Evolutionary conservation across 306 rosid species (phyloP).

Genomic region (Vigna unguiculata): DNA sequence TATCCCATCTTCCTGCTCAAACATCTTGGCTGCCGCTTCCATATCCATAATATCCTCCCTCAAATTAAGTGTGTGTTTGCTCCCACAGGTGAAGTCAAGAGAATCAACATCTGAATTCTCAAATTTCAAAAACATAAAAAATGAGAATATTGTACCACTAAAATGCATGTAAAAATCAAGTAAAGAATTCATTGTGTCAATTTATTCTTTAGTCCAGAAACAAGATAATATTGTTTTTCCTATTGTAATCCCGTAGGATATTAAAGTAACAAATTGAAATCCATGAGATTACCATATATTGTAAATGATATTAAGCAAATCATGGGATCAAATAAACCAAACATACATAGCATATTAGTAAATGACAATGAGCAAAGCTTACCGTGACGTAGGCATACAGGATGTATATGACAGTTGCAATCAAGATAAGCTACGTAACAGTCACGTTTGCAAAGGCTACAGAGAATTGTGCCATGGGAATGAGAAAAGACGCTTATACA

Average conservation of each 20-base stretch:
- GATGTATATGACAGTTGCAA: slow-evolving; percentile 80
- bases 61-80: slow-evolving; percentile 60
- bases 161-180: slow-evolving; percentile 4
- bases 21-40: slow-evolving; percentile 87
- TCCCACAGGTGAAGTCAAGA: slow-evolving; percentile 76
- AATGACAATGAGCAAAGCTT: slow-evolving; percentile 44
- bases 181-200: slow-evolving; percentile 14
- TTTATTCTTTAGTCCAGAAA: slow-evolving; percentile 11
- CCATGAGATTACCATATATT: slow-evolving; percentile 19
- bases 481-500: slow-evolving; percentile 61
- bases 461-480: slow-evolving; percentile 74
- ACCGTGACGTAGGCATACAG: slow-evolving; percentile 95
- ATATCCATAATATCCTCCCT: slow-evolving; percentile 78
- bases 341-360: background rate
- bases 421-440: slow-evolving; percentile 78
- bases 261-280: background rate
- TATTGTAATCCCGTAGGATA: slow-evolving; percentile 33
- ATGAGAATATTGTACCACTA: background rate
- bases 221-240: slow-evolving; percentile 20
- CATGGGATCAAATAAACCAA: slow-evolving; percentile 36
- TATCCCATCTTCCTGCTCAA: slow-evolving; percentile 74
- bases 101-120: slow-evolving; percentile 65
- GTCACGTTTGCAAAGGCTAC: slow-evolving; percentile 93
- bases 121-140: slow-evolving; percentile 31
- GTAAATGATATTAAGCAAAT: slow-evolving; percentile 16